Percentiles rank a stretch among this genome's conserved stretches.
Evolutionary conservation across 345 rosid species (phyloP).

Genomic region (Diplotaxis tenuifolia): DNA sequence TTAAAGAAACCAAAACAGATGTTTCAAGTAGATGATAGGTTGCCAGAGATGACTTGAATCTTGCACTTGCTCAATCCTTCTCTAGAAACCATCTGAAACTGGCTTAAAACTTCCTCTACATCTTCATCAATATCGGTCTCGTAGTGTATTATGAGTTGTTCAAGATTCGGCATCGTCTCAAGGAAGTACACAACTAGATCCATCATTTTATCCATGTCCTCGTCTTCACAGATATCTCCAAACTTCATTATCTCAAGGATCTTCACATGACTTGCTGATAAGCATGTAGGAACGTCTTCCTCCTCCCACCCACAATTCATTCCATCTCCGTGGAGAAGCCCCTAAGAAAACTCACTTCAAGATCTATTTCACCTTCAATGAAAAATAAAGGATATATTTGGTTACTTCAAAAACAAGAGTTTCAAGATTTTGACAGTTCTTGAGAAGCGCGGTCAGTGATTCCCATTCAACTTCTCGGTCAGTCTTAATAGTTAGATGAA

Average conservation of each 20-base stretch:
- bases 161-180: conserved; percentile 9
- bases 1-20: not conserved
- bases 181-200: conserved; percentile 12
- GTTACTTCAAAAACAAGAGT: conserved; percentile 23
- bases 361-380: not conserved
- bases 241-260: not conserved
- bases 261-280: conserved; percentile 34
- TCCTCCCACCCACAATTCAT: not conserved
- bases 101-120: not conserved
- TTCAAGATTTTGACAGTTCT: conserved; percentile 26
- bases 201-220: conserved; percentile 13
- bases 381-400: not conserved
- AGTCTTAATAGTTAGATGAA: conserved; percentile 20
- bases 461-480: conserved; percentile 1
- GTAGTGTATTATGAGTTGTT: conserved; percentile 7
- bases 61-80: conserved; percentile 6
- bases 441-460: conserved; percentile 9
- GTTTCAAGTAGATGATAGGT: conserved; percentile 4
- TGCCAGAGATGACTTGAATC: conserved; percentile 5
- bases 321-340: conserved; percentile 1
- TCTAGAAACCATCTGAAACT: conserved; percentile 10
- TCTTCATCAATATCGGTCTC: not conserved
- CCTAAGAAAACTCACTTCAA: not conserved
- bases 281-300: conserved; percentile 25
- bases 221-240: conserved; percentile 12